Evolutionary conservation across 2,329 filamentous ascomycete species (phyloP), one percentile per base, ranked within the genome.

Genomic region (Epichloe bromicola): DNA sequence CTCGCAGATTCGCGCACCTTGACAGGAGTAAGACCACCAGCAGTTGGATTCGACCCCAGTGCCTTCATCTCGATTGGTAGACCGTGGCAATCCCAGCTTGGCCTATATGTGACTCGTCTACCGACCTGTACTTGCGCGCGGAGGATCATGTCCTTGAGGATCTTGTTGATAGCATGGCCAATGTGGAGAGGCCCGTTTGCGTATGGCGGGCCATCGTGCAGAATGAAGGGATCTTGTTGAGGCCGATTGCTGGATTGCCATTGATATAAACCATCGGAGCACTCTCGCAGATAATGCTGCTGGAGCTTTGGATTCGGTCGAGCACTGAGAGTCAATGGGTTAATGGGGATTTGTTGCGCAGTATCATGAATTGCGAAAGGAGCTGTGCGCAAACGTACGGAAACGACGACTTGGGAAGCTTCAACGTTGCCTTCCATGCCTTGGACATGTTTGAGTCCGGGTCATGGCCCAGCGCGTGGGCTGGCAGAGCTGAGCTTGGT

Each of bases 21-120:
- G 47, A 80, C 70, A 0, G 79, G 68, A 23, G 67, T 71, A 61
- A 74, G 72, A 46, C 59, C 62, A 54, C 70, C 73, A 60, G 64
- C 57, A 51, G 60, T 55, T 23, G 46, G 12, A 55, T 65, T 65
- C 58, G 70, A 68, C 59, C 86, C 85, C 15, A 98, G 76, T 23
- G 90, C 93, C 69, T 97, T 98, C 60, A 97, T 77, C 74, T 98
- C 93, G 62, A 98, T 98, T 1, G 93, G 93, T 46, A 98, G 76
- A 0, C 93, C 93, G 72, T 98, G 93, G 58, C 93, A 98, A 65
- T 98, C 94, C 93, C 93, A 98, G 44, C 93, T 91, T 2, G 93
- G 93, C 15, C 89, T 75, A 62, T 94, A 98, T 39, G 82, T 75
- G 36, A 97, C 83, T 55, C 80, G 76, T 61, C 59, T 60, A 59